Conservation (phyloP, 768 basidiomycete species). For the Russula sp. region DNA sequence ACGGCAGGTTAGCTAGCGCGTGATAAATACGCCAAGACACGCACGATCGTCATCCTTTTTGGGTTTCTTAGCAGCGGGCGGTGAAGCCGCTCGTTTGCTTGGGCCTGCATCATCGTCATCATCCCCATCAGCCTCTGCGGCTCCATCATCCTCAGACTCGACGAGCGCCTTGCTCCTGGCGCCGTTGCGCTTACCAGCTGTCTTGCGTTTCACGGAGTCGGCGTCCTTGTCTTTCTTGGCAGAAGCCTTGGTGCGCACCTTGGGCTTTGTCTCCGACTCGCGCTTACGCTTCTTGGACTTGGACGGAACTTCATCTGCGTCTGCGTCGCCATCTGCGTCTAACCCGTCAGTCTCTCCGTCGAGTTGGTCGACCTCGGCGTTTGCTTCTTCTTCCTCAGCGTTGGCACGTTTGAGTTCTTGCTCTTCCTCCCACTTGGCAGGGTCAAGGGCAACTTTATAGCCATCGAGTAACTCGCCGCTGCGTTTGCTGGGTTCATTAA, state of each 20-base stretch:
- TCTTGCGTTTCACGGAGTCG: constrained; percentile 31
- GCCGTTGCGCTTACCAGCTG: constrained; percentile 44
- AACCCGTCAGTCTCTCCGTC: constrained; percentile 41
- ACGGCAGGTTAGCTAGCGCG: neutral
- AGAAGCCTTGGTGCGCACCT: constrained; percentile 39
- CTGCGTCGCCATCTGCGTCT: constrained; percentile 42
- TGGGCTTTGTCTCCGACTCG: constrained; percentile 43
- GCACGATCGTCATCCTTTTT: constrained; percentile 57
- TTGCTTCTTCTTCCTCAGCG: constrained; percentile 41
- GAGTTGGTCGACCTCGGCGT: constrained; percentile 62
- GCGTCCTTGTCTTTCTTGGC: constrained; percentile 40
- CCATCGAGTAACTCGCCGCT: constrained; percentile 68
- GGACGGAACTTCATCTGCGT: constrained; percentile 32
- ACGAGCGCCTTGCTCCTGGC: constrained; percentile 54
- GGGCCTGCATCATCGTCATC: constrained; percentile 36
- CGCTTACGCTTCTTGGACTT: constrained; percentile 57
- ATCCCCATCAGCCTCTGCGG: constrained; percentile 28
- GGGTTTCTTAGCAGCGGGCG: constrained; percentile 59
- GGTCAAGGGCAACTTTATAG: constrained; percentile 70
- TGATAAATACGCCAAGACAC: constrained; percentile 34
- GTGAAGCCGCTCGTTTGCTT: constrained; percentile 43
- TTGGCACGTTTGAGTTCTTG: constrained; percentile 30
- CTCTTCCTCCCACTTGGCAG: constrained; percentile 56
- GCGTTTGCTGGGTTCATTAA: constrained; percentile 70
- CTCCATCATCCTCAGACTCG: constrained; percentile 62